phyloP scores from a whole-genome alignment of 345 rosid species.

The rapeseed (Brassica napus) region Da-Ae NC_063446.1:26629001-26629500 shows the following conservation, averaged over 20 bases:
- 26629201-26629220: slow-evolving; percentile 51
- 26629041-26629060: slow-evolving; percentile 31
- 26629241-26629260: slow-evolving; percentile 55
- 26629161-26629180: slow-evolving; percentile 42
- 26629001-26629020: slow-evolving; percentile 33
- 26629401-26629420: slow-evolving; percentile 36
- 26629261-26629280: slow-evolving; percentile 67
- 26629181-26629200: slow-evolving; percentile 60
- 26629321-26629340: slow-evolving; percentile 52
- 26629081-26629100: slow-evolving; percentile 66
- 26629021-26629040: slow-evolving; percentile 48
- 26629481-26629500: slow-evolving; percentile 35
- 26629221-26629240: slow-evolving; percentile 54
- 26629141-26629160: slow-evolving; percentile 44
- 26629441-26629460: slow-evolving; percentile 49
- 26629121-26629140: slow-evolving; percentile 64
- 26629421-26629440: slow-evolving; percentile 49
- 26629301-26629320: slow-evolving; percentile 53
- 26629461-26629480: slow-evolving; percentile 53
- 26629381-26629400: slow-evolving; percentile 1
- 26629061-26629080: slow-evolving; percentile 33
- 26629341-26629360: slow-evolving; percentile 40
- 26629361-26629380: slow-evolving; percentile 33
- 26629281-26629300: slow-evolving; percentile 49
- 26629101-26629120: slow-evolving; percentile 56